A percentile compares a stretch with the other conserved stretches of the same genome.
Conservation (phyloP, 352 stramenopile species). For the Discostella stelligera region DNA sequence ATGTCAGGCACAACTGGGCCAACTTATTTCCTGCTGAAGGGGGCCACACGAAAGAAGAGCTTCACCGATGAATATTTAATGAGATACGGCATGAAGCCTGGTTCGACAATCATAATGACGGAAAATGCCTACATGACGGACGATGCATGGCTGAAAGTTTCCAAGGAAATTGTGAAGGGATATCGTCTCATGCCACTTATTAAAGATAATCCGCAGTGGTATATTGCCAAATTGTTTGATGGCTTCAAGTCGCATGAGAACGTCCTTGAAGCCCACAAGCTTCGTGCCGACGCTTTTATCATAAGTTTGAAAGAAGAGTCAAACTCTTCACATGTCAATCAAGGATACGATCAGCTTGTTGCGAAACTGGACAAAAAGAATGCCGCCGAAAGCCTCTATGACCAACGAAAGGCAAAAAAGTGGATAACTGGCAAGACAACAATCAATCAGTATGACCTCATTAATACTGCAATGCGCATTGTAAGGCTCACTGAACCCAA, state of each 20-base stretch:
- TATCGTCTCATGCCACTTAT: conserved; percentile 11
- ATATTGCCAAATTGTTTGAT: conserved; percentile 2
- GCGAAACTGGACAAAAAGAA: conserved; percentile 20
- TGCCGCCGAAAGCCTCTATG: conserved; percentile 7
- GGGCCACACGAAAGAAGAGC: not conserved
- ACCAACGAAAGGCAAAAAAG: not conserved
- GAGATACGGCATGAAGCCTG: not conserved
- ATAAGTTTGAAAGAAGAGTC: conserved; percentile 12
- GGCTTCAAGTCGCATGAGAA: conserved; percentile 25
- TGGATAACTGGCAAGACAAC: not conserved
- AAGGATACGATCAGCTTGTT: conserved; percentile 14
- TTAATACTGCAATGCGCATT: not conserved
- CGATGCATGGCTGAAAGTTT: conserved; percentile 10
- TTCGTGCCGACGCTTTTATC: not conserved
- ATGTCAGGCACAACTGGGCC: conserved; percentile 5
- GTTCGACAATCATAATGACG: conserved; percentile 15
- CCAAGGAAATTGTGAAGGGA: conserved; percentile 6
- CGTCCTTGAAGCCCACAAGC: conserved; percentile 3
- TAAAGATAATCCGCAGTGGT: conserved; percentile 14
- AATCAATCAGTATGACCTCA: conserved; percentile 13
- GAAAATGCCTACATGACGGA: conserved; percentile 31
- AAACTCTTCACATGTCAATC: conserved; percentile 21
- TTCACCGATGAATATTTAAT: conserved; percentile 8
- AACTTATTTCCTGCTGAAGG: conserved; percentile 20
- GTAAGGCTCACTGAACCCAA: not conserved